phyloP scores from a whole-genome alignment of 2,329 filamentous ascomycete genomes.

The Talaromyces marneffei region DNA sequence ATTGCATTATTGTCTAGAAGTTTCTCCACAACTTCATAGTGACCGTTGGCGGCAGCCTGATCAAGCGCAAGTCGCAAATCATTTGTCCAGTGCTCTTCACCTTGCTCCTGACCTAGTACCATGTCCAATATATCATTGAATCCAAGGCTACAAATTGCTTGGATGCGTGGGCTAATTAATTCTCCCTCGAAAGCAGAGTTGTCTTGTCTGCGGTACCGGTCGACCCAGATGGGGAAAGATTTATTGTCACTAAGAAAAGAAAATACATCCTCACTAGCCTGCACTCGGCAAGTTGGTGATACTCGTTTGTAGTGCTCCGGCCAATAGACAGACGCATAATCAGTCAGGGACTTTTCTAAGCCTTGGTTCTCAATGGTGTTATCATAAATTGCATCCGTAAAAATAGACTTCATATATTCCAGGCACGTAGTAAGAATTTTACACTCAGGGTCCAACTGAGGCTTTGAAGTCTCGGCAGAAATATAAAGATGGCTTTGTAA shows the following conservation, averaged over 20 bases:
- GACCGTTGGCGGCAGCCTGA: not conserved
- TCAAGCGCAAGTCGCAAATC: not conserved
- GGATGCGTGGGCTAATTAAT: not conserved
- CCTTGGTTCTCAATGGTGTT: not conserved
- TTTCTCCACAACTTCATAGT: not conserved
- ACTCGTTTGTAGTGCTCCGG: not conserved
- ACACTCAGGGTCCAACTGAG: not conserved
- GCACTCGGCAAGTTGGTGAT: not conserved
- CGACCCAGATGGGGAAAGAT: not conserved
- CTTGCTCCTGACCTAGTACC: not conserved
- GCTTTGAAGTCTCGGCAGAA: not conserved
- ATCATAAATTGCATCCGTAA: not conserved
- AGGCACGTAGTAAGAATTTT: not conserved
- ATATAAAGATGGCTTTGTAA: not conserved
- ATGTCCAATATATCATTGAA: not conserved
- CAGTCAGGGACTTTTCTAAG: not conserved
- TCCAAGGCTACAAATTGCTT: not conserved
- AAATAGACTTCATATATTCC: not conserved
- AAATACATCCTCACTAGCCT: not conserved
- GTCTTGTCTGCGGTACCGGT: not conserved
- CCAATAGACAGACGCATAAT: not conserved
- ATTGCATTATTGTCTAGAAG: not conserved
- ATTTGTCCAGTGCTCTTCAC: not conserved
- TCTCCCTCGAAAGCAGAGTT: not conserved
- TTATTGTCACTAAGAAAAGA: not conserved